These are phyloP conservation scores for Pythium aquatile DNA, from an alignment of 352 stramenopile species.

Conservation along the genomic window DNA sequence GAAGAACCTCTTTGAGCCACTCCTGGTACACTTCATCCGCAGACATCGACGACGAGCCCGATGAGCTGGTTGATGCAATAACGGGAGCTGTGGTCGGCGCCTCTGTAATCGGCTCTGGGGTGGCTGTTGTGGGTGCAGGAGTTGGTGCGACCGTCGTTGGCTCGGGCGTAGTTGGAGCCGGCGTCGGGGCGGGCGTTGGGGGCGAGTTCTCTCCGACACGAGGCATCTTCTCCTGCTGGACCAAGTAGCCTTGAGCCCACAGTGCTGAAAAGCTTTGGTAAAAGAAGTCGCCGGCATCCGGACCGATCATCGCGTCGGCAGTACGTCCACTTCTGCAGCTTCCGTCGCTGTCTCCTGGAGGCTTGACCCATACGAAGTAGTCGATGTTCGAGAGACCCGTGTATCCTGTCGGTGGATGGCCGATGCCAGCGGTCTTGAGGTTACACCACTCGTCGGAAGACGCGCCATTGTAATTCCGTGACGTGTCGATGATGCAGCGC, in stretches of 20 bases:
- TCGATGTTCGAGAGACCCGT: slow-evolving; percentile 53
- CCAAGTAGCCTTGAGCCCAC: slow-evolving; percentile 54
- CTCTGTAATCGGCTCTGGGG: slow-evolving; percentile 9
- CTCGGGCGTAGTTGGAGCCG: slow-evolving; percentile 14
- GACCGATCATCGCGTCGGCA: slow-evolving; percentile 34
- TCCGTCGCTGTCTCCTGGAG: slow-evolving; percentile 62
- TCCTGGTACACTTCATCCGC: no score
- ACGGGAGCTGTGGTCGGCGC: slow-evolving; percentile 4
- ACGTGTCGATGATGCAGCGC: slow-evolving; percentile 64
- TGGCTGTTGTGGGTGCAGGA: not conserved
- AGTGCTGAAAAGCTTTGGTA: slow-evolving; percentile 44
- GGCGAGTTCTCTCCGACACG: slow-evolving; percentile 35
- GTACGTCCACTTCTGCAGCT: slow-evolving; percentile 29
- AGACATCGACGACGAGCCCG: no score
- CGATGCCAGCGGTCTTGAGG: slow-evolving; percentile 51
- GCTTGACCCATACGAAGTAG: slow-evolving; percentile 74
- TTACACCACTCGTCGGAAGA: slow-evolving; percentile 68
- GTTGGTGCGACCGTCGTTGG: not conserved
- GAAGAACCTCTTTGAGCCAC: no score
- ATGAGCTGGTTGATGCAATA: no score
- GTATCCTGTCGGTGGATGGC: slow-evolving; percentile 41
- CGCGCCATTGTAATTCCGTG: slow-evolving; percentile 47
- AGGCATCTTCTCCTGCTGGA: slow-evolving; percentile 39
- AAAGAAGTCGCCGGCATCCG: slow-evolving; percentile 50
- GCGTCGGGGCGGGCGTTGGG: slow-evolving; percentile 27